These are phyloP conservation scores for Thermothielavioides terrestris DNA, from an alignment of 495 filamentous ascomycete species.

Conservation along the genomic window DNA sequence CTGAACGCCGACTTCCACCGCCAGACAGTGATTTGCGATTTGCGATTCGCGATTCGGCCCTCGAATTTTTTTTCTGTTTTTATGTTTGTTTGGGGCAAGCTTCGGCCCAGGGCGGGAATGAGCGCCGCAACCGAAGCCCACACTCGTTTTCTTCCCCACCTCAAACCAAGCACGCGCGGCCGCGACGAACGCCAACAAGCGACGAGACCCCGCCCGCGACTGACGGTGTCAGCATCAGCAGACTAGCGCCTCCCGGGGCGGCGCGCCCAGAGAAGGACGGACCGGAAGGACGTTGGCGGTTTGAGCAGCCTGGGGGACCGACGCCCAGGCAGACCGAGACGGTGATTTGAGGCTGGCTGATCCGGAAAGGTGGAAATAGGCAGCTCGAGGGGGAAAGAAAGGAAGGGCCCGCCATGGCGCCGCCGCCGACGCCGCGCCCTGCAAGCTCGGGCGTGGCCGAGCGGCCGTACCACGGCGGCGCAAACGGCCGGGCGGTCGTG, in stretches of 20 bases:
- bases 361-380: not conserved
- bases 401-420: slow-evolving; percentile 1
- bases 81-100: not conserved
- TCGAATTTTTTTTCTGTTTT: not conserved
- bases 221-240: too few species aligned
- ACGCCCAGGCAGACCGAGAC: too few species aligned
- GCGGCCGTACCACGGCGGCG: slow-evolving; percentile 23
- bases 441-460: slow-evolving; percentile 17
- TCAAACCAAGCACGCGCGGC: not conserved
- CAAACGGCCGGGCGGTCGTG: slow-evolving; percentile 20
- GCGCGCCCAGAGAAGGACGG: too few species aligned
- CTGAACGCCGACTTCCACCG: slow-evolving; percentile 1
- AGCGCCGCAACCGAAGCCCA: not conserved
- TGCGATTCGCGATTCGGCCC: not conserved
- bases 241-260: too few species aligned
- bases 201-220: too few species aligned
- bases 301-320: too few species aligned
- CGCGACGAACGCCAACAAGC: not conserved
- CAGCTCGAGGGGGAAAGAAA: not conserved
- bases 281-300: too few species aligned
- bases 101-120: not conserved
- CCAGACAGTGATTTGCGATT: too few species aligned
- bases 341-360: too few species aligned
- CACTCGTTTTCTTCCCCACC: not conserved
- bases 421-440: slow-evolving; percentile 1